Base-by-base conservation (phyloP, 768 basidiomycete genomes). In the Neoboletus magnificus region DNA sequence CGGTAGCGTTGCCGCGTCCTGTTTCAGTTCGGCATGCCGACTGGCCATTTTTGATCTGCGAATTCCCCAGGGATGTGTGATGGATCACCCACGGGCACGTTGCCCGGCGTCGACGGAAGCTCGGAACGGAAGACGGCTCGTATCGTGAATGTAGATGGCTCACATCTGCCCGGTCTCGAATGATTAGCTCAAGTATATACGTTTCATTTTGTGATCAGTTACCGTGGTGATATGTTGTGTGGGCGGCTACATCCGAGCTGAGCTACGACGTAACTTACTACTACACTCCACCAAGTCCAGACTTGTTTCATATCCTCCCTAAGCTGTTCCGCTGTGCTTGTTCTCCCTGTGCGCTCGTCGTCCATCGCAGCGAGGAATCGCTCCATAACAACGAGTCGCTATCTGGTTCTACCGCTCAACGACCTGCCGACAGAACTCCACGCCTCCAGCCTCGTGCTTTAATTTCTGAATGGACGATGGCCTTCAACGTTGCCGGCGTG, bases 401-500 rank as follows among this genome's bases (percentile, higher is more conserved):
- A 36, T 30, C 32, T 22, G 25, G 40, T 27, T 18, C 20, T n/a
- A 47, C 25, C 47, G 7, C 5, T 1, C 39, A 18, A 49, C 39
- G 10, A 32, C 25, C 29, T 25, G 40, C 15, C 22, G 55, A 35
- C 45, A 46, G 23, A 32, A 39, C 22, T 22, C 37, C 47, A 50
- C 50, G 40, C 42, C 48, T 1, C 23, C 41, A 30, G 36, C 61
- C 62, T 59, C 60, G 59, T 53, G 59, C 48, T 58, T 53, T 56
- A 22, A 57, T 64, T 45, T 39, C 53, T 48, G 56, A 27, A 62
- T 56, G 57, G 57, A 59, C 62, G 25, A 81, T 82, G 79, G 74
- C 80, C 47, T 82, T 74, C 68, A 77, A 78, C 60, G 73, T 80
- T 55, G 69, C 80, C 41, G 67, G 83, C 22, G 72, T 81, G 40